Evolutionary conservation across 83 land plant species (phyloP).

Genomic region (Picea abies): DNA sequence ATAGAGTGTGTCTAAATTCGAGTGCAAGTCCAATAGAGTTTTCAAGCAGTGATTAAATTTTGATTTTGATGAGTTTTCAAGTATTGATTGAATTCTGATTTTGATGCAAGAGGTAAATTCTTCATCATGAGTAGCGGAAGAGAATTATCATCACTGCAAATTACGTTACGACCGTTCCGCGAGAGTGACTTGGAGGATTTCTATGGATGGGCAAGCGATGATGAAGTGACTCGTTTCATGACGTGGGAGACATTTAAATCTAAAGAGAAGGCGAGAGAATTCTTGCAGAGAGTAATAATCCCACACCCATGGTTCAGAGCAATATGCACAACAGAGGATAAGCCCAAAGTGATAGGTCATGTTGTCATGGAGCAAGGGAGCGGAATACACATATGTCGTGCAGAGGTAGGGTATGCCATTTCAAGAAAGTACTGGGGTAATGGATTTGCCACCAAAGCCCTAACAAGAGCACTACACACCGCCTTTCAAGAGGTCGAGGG

Average conservation of each 20-base stretch:
- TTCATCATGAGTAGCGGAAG: no score
- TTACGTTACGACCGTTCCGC: conserved; percentile 22
- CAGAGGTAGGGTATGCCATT: conserved; percentile 21
- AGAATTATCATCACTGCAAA: neutral
- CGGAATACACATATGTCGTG: conserved; percentile 17
- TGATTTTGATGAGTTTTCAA: no score
- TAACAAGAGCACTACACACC: conserved; percentile 16
- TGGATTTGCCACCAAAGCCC: conserved; percentile 31
- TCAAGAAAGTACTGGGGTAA: conserved; percentile 31
- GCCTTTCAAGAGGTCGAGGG: conserved; percentile 23
- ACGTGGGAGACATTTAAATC: conserved; percentile 28
- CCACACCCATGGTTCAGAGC: conserved; percentile 49
- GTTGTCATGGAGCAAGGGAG: conserved; percentile 27
- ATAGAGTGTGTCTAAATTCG: no score
- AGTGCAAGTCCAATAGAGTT: no score
- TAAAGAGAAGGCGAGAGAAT: conserved; percentile 22
- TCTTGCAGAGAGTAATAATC: conserved; percentile 17
- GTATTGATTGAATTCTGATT: no score
- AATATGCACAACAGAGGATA: conserved; percentile 39
- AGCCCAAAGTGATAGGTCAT: conserved; percentile 28
- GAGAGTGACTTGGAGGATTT: conserved; percentile 32
- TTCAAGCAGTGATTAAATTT: no score
- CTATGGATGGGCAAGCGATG: conserved; percentile 32
- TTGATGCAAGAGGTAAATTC: no score
- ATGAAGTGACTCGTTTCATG: conserved; percentile 23